Evolutionary conservation across 352 stramenopile genomes (phyloP).

Genomic region (Phytophthora meadii): DNA sequence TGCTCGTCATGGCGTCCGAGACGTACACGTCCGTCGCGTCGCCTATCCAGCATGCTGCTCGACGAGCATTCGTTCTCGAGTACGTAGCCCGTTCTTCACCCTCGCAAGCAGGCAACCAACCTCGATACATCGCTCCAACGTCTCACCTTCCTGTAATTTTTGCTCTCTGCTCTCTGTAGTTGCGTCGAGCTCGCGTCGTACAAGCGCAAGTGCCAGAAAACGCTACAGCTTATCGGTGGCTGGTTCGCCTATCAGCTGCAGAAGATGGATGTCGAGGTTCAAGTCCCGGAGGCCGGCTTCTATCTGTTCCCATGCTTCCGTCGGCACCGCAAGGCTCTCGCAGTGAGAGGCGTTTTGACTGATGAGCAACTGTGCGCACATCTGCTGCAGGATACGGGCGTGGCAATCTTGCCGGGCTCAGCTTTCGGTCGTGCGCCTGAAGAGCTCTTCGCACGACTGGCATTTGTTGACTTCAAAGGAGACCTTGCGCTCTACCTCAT

Average conservation of each 20-base stretch:
- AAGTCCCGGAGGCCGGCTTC: conserved; percentile 79
- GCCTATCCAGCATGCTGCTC: conserved; percentile 86
- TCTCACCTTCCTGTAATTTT: conserved; percentile 20
- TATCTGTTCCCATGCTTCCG: conserved; percentile 88
- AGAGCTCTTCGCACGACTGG: conserved; percentile 83
- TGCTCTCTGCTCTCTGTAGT: conserved; percentile 41
- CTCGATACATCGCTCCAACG: conserved; percentile 3
- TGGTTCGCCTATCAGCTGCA: conserved; percentile 87
- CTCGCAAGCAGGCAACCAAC: conserved; percentile 13
- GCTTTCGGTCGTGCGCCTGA: conserved; percentile 79
- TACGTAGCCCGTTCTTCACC: conserved; percentile 38
- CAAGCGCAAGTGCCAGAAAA: conserved; percentile 86
- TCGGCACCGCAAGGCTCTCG: conserved; percentile 69
- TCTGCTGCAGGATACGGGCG: conserved; percentile 83
- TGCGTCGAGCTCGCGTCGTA: conserved; percentile 81
- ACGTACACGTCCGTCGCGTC: conserved; percentile 89
- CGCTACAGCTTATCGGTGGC: conserved; percentile 79
- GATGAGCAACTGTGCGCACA: conserved; percentile 80
- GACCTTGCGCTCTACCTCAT: conserved; percentile 89
- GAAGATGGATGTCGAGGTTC: conserved; percentile 86
- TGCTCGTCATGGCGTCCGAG: conserved; percentile 91
- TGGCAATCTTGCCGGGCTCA: conserved; percentile 86
- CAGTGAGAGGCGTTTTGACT: conserved; percentile 66
- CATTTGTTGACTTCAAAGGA: conserved; percentile 91
- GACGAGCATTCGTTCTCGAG: conserved; percentile 79